A percentile compares a stretch with the other conserved stretches of the same genome.
These are phyloP conservation scores for Marchantia polymorpha DNA, from an alignment of 225 moss, liverwort and hornwort species.

Conservation along the genomic window DNA sequence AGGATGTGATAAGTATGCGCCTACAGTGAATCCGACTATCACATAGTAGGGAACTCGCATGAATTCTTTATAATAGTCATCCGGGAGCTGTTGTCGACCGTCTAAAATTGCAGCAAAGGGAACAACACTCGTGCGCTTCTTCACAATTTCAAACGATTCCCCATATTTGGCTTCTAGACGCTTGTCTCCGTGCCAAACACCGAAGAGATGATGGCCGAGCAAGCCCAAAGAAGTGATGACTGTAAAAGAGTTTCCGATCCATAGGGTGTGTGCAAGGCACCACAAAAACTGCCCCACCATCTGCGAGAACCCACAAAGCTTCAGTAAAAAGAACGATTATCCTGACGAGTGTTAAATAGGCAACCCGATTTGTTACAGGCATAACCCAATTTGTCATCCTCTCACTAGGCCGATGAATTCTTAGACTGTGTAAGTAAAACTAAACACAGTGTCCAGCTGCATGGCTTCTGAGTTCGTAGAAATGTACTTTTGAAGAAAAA, in stretches of 20 bases:
- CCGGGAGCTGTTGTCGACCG: constrained; percentile 81
- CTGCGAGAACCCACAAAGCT: constrained; percentile 45
- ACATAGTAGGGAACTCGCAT: constrained; percentile 75
- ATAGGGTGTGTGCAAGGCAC: constrained; percentile 88
- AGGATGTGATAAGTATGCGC: constrained; percentile 85
- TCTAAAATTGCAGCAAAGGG: constrained; percentile 87
- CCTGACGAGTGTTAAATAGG: too few species aligned
- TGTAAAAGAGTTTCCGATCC: constrained; percentile 96
- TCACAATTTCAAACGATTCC: constrained; percentile 65
- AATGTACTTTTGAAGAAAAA: too few species aligned
- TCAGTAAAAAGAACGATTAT: too few species aligned
- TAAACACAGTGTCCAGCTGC: background rate
- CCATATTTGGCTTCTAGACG: constrained; percentile 71
- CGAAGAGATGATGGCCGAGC: constrained; percentile 81
- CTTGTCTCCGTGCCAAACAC: constrained; percentile 90
- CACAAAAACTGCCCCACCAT: constrained; percentile 94
- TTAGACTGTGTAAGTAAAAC: too few species aligned
- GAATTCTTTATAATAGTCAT: constrained; percentile 81
- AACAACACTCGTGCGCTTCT: constrained; percentile 74
- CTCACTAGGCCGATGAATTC: too few species aligned
- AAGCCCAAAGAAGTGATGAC: constrained; percentile 72
- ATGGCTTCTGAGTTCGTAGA: too few species aligned
- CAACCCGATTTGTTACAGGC: too few species aligned
- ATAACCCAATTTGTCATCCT: too few species aligned
- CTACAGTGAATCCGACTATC: constrained; percentile 60